Evolutionary conservation across 352 stramenopile genomes (phyloP), one percentile per base, ranked within the genome.

Genomic region (Pythium oligandrum): DNA sequence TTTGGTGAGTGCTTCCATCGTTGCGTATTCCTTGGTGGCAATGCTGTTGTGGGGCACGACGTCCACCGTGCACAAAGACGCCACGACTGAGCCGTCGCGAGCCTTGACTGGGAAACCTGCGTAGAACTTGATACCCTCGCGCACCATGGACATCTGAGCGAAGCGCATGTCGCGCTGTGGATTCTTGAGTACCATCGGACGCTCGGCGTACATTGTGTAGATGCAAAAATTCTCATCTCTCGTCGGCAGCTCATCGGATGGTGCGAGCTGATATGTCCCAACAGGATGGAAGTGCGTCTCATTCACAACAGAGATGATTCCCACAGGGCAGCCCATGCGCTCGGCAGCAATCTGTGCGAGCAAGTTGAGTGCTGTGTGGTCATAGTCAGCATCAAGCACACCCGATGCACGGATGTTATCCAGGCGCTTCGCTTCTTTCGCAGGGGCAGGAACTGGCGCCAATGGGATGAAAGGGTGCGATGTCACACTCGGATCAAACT

Each of bases 1-100:
- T 48, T 83, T 74, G 39, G 62, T 60, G 12, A 87, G 67, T 55
- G 65, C 63, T 40, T 86, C 64, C 78, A 87, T 89, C 12, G 78
- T 89, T 17, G 78, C 73, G 55, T 87, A 89, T 51, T 89, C 73
- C 55, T 82, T 82, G 38, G 71, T 82, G 9, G 73, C 73, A 55
- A 89, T 80, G 56, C 78, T 75, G 53, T 75, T 66, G 57, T 86
- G 73, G 4, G 78, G 61, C 9, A 58, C 50, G 1, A 57, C 55
- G 44, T 87, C 76, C 5, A 63, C 60, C 8, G 73, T 53, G 40
- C 73, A 82, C 12, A 87, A 47, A 10, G 65, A 73, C 3, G 67
- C 73, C 3, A 85, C 58, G 4, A 86, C 73, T 3, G 68, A 66
- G 2, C 75, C 75, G 17, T 69, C 75, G 1, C 74, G 73, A 0